These are phyloP conservation scores for Elsinoe arachidis DNA, from an alignment of 2,329 filamentous ascomycete genomes.

Conservation along the genomic window DNA sequence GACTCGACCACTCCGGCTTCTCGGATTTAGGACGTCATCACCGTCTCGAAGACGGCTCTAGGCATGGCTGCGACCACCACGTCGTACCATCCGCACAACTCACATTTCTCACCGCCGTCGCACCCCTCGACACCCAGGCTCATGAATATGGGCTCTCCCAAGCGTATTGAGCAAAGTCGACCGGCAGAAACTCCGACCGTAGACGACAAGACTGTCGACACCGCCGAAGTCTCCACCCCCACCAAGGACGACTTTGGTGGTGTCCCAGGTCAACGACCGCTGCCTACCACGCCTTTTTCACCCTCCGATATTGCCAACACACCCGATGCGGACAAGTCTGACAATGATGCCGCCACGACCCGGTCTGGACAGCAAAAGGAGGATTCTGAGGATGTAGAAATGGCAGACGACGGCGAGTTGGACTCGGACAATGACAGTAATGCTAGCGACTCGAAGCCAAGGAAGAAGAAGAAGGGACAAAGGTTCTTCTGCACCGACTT, in stretches of 20 bases:
- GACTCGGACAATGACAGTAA: slow-evolving; percentile 43
- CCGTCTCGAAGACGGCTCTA: neutral
- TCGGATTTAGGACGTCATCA: slow-evolving; percentile 11
- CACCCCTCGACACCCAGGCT: slow-evolving; percentile 5
- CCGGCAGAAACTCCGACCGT: neutral
- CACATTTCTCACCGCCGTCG: slow-evolving; percentile 12
- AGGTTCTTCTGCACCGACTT: slow-evolving; percentile 95
- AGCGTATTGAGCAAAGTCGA: neutral
- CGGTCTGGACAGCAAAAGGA: slow-evolving; percentile 20
- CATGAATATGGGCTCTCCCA: slow-evolving; percentile 8
- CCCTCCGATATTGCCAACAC: slow-evolving; percentile 36
- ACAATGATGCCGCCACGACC: neutral
- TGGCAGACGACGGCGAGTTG: slow-evolving; percentile 58
- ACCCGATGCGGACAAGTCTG: slow-evolving; percentile 8
- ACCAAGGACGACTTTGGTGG: slow-evolving; percentile 48
- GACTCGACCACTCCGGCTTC: neutral
- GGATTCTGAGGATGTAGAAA: slow-evolving; percentile 56
- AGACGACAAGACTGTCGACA: slow-evolving; percentile 1
- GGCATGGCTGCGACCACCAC: slow-evolving; percentile 12
- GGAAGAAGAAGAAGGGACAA: slow-evolving; percentile 97
- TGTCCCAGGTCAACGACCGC: slow-evolving; percentile 37
- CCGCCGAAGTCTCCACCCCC: slow-evolving; percentile 44
- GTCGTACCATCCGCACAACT: slow-evolving; percentile 3
- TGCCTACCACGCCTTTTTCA: slow-evolving; percentile 35
- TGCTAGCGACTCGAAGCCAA: slow-evolving; percentile 56